Evolutionary conservation across 78 protist species (phyloP), one percentile per base, ranked within the genome.

Genomic region (Polysphondylium violaceum): DNA sequence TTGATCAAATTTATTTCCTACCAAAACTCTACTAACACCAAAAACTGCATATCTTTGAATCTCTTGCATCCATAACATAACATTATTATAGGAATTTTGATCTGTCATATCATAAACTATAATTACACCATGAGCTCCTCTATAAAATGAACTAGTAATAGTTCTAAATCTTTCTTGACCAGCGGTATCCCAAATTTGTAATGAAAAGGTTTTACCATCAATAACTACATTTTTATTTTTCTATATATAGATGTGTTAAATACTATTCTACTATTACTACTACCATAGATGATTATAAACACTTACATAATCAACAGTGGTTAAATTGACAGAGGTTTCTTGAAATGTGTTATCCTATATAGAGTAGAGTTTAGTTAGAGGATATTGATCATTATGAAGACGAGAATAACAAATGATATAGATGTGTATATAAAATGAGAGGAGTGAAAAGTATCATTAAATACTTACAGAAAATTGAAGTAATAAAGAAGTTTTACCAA

Each of bases 131-230:
- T 78, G 85, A 31, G 89, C 85, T 27, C 92, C 94, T 91, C 89
- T 72, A 63, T 91, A 91, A 64, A 91, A 88, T 56, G 87, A 75
- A n/a, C 73, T 43, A 23, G 98, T 96, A 40, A 96, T 88, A 1
- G 96, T 87, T 76, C 94, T 73, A 55, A 94, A 96, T 44, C 96
- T 44, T 61, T 96, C 96, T 74, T 94, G 96, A 17, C 98, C 98
- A 31, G 98, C 98, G 12, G 98, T 96, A 31, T 89, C 94, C 79
- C 78, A 77, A 61, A 83, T 83, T 56, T 83, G 90, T 63, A 83
- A 69, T 21, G 41, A 23, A 41, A 69, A 53, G 3, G 67, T 23
- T 50, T 71, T 79, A 21, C 88, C 88, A 38, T 79, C 88, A 40
- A 79, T 67, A 12, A 61, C 61, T 35, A 79, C 27, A 79, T 67